A percentile compares a stretch with the other conserved stretches of the same genome.
Evolutionary conservation across 257 asterid species (phyloP).

Genomic region (Catharanthus roseus): DNA sequence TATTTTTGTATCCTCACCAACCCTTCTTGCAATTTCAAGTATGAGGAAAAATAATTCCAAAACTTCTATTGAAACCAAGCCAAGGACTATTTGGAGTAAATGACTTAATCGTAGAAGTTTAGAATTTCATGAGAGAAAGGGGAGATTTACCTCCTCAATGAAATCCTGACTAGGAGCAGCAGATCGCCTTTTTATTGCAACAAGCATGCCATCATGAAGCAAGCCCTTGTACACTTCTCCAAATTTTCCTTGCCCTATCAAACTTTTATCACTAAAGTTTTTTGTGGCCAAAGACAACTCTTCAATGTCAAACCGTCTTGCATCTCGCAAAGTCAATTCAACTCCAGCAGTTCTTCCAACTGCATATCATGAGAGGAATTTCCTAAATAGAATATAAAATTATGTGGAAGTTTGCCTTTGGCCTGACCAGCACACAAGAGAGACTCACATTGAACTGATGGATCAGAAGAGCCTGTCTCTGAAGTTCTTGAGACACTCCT

Average conservation of each 20-base stretch:
- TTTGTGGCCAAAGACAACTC: conserved; percentile 71
- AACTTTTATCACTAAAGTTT: conserved; percentile 58
- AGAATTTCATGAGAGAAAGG: not conserved
- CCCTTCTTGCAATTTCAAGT: not conserved
- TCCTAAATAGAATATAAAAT: not conserved
- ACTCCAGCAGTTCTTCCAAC: conserved; percentile 55
- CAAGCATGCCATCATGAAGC: conserved; percentile 86
- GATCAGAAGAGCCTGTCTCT: conserved; percentile 82
- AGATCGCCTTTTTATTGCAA: conserved; percentile 66
- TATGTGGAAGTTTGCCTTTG: not conserved
- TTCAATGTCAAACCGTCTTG: conserved; percentile 61
- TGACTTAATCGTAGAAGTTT: not conserved
- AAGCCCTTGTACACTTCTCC: conserved; percentile 92
- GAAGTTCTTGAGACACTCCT: conserved; percentile 59
- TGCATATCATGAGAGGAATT: conserved; percentile 25
- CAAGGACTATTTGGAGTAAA: not conserved
- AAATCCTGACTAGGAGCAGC: conserved; percentile 64
- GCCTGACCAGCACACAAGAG: not conserved
- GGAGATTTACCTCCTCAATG: conserved; percentile 55
- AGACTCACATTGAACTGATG: conserved; percentile 54
- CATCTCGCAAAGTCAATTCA: conserved; percentile 60
- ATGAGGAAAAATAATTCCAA: not conserved
- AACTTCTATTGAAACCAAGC: not conserved
- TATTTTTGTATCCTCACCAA: not conserved
- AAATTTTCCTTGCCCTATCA: conserved; percentile 84